A percentile compares a stretch with the other conserved stretches of the same genome.
Conservation (phyloP, 768 basidiomycete genomes). For the Lactarius vividus region DNA sequence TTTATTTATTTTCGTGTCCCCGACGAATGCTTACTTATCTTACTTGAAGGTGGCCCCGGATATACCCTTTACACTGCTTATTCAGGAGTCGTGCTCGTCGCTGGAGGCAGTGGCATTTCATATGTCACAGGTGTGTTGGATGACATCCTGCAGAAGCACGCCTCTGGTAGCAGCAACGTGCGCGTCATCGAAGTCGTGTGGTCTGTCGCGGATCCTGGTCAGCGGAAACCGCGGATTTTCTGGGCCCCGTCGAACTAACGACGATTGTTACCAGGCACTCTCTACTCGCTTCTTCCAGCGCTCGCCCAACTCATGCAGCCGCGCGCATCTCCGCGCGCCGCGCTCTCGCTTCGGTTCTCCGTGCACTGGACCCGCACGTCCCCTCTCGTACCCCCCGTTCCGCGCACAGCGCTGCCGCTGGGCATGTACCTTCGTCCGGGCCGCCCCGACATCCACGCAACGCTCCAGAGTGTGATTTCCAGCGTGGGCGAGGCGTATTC, state of each 20-base stretch:
- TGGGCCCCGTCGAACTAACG: conserved; percentile 18
- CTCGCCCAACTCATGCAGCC: conserved; percentile 40
- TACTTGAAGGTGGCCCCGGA: conserved; percentile 39
- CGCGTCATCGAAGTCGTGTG: conserved; percentile 55
- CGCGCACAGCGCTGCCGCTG: conserved; percentile 29
- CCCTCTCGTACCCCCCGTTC: conserved; percentile 23
- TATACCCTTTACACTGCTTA: conserved; percentile 49
- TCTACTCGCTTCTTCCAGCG: conserved; percentile 40
- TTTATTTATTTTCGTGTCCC: not conserved
- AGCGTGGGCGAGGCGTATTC: conserved; percentile 27
- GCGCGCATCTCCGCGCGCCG: conserved; percentile 29
- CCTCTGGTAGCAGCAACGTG: conserved; percentile 38
- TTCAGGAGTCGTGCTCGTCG: conserved; percentile 53
- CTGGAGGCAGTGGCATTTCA: conserved; percentile 62
- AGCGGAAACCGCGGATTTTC: conserved; percentile 10
- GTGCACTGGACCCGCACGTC: conserved; percentile 46
- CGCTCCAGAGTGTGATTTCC: conserved; percentile 31
- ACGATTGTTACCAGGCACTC: conserved; percentile 30
- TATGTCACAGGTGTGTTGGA: conserved; percentile 49
- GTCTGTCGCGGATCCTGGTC: conserved; percentile 47
- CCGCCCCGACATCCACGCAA: conserved; percentile 31
- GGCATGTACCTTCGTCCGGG: conserved; percentile 34
- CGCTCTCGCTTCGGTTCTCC: conserved; percentile 39
- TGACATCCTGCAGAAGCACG: conserved; percentile 47
- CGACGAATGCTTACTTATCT: conserved; percentile 19